Base-by-base conservation (phyloP, 305 asterid genomes). In the Fraxinus latifolia region DNA sequence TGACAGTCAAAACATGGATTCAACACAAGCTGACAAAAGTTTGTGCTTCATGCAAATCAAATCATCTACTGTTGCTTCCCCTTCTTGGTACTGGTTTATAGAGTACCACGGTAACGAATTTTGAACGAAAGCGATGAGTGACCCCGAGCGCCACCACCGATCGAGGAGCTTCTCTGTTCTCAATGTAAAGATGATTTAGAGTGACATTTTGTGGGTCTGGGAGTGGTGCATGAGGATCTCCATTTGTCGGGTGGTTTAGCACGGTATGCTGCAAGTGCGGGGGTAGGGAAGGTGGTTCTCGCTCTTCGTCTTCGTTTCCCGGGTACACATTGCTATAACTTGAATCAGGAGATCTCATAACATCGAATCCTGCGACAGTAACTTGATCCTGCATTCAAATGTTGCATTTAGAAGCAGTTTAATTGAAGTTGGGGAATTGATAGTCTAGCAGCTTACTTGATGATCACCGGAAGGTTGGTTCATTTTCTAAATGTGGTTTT, bases 181-280 rank as follows among this genome's bases (percentile, higher is more conserved):
- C 95, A 11, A 92, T 86, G 93, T 95, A 95, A 77, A 95, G 98
- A 89, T 95, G 99, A 68, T 95, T 95, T 82, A 95, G 87, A 85
- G 85, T 89, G 65, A 91, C 97, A 34, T 90, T 91, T 80, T 91
- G 94, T 2, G 96, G 97, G 31, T 83, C 68, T 1, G 93, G 93
- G 76, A 92, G 93, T 72, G 94, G 29, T 25, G 74, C 87, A 78
- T 87, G 77, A 17, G 86, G 89, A 76, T 89, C 92, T 42, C 85
- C 74, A 25, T 70, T 83, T 5, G 90, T 86, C n/a, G 90, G 86
- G 67, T 84, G 87, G 90, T 92, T 91, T 81, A 95, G 80, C 80
- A 90, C 50, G 4, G 97, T 91, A 2, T 91, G 93, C 65, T 88
- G 95, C 81, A 93, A 88, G 83, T 95, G 98, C 0, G 91, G 90